phyloP scores from a whole-genome alignment of 805 yeast species.

The Candida endomychidarum region DNA sequence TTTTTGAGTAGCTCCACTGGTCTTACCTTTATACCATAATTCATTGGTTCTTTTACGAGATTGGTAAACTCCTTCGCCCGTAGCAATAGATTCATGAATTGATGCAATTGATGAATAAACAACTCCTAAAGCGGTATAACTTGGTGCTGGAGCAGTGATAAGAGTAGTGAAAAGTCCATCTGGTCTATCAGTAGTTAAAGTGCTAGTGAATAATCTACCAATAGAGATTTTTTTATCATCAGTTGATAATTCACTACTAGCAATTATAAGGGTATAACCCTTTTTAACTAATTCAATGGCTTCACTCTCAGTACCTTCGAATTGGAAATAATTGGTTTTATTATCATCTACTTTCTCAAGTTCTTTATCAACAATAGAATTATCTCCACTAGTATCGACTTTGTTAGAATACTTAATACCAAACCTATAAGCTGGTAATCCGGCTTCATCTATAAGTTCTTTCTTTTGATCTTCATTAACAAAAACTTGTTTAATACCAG shows the following conservation, averaged over 20 bases:
- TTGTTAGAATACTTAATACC: conserved; percentile 23
- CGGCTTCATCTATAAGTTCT: conserved; percentile 37
- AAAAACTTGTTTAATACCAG: conserved; percentile 54
- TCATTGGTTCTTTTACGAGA: conserved; percentile 78
- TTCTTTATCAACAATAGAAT: conserved; percentile 19
- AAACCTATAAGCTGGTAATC: conserved; percentile 53
- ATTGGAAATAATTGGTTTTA: conserved; percentile 26
- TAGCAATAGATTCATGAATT: conserved; percentile 75
- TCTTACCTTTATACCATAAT: conserved; percentile 93
- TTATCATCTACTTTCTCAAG: conserved; percentile 27
- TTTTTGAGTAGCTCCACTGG: conserved; percentile 93
- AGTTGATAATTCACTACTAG: conserved; percentile 23
- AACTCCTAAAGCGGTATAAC: conserved; percentile 64
- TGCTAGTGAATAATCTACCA: conserved; percentile 46
- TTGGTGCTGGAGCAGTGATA: conserved; percentile 66
- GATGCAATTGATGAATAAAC: conserved; percentile 89
- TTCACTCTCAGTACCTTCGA: conserved; percentile 18
- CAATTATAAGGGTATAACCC: conserved; percentile 34
- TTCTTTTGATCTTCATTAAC: conserved; percentile 29
- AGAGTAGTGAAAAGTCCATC: conserved; percentile 87
- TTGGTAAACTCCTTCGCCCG: conserved; percentile 87
- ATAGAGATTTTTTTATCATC: conserved; percentile 31
- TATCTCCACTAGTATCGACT: conserved; percentile 9
- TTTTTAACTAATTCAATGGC: conserved; percentile 27
- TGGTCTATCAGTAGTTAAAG: conserved; percentile 73